Percentiles rank a stretch among this genome's conserved stretches.
These are phyloP conservation scores for Phaeosphaeria sp. DNA, from an alignment of 2,329 filamentous ascomycete genomes.

Conservation along the genomic window DNA sequence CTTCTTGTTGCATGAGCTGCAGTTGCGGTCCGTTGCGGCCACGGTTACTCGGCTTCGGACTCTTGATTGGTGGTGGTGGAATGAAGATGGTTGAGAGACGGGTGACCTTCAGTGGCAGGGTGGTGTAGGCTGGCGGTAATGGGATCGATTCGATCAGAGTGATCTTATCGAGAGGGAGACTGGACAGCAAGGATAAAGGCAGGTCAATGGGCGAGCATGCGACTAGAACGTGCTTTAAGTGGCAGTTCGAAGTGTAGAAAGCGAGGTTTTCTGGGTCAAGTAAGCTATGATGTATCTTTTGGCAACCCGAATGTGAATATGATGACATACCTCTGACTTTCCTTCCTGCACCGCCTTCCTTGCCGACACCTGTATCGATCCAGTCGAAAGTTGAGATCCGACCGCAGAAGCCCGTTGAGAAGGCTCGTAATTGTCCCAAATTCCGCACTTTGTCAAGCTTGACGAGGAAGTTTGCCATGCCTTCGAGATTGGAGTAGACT, in stretches of 20 bases:
- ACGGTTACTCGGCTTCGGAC: slow-evolving; percentile 24
- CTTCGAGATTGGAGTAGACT: slow-evolving; percentile 46
- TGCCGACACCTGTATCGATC: slow-evolving; percentile 45
- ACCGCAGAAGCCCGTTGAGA: slow-evolving; percentile 46
- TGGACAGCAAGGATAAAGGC: slow-evolving; percentile 37
- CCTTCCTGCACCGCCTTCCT: slow-evolving; percentile 42
- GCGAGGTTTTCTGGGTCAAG: slow-evolving; percentile 38
- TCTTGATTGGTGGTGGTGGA: slow-evolving; percentile 35
- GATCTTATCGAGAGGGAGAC: slow-evolving; percentile 41
- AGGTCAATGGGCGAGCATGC: slow-evolving; percentile 41
- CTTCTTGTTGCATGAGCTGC: slow-evolving; percentile 46
- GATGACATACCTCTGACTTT: slow-evolving; percentile 41
- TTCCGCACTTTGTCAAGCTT: slow-evolving; percentile 45
- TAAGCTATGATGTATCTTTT: slow-evolving; percentile 9
- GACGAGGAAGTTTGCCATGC: slow-evolving; percentile 46
- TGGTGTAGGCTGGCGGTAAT: slow-evolving; percentile 34
- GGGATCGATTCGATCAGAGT: slow-evolving; percentile 43
- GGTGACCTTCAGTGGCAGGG: slow-evolving; percentile 37
- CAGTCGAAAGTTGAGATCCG: slow-evolving; percentile 47
- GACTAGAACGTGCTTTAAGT: slow-evolving; percentile 45
- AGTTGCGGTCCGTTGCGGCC: slow-evolving; percentile 37
- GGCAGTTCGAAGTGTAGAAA: slow-evolving; percentile 43
- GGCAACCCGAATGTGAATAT: neutral
- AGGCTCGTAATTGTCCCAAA: slow-evolving; percentile 43
- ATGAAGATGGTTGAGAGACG: slow-evolving; percentile 39